These are phyloP conservation scores for Epichloe gansuensis DNA, from an alignment of 2,329 filamentous ascomycete genomes.

Conservation along the genomic window DNA sequence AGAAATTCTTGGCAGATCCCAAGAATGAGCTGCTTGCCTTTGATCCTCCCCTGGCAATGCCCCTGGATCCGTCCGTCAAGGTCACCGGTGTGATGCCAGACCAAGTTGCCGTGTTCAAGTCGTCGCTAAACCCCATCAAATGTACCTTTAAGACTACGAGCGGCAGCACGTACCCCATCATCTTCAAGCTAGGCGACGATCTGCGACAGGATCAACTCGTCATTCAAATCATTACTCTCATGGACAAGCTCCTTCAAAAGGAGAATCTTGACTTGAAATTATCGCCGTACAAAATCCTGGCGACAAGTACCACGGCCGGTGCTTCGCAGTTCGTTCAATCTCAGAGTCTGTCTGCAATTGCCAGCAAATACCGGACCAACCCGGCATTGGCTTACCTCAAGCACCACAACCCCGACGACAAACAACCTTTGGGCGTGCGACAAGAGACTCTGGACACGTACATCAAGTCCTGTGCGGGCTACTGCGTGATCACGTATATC, in stretches of 20 bases:
- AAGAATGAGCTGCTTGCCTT: constrained; percentile 80
- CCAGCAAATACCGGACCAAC: constrained; percentile 65
- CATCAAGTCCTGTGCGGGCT: constrained; percentile 89
- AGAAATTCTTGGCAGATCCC: constrained; percentile 72
- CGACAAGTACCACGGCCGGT: constrained; percentile 78
- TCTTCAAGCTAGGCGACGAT: constrained; percentile 97
- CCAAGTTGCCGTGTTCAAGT: constrained; percentile 89
- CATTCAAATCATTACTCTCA: constrained; percentile 91
- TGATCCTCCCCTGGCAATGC: constrained; percentile 76
- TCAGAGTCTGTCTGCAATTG: constrained; percentile 69
- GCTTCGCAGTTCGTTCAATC: constrained; percentile 91
- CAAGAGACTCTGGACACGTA: constrained; percentile 93
- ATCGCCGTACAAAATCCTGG: constrained; percentile 90
- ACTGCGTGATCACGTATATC: constrained; percentile 97
- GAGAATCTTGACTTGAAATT: constrained; percentile 94
- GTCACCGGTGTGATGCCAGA: constrained; percentile 73
- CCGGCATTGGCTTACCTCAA: constrained; percentile 73
- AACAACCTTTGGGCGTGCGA: constrained; percentile 70
- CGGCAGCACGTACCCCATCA: constrained; percentile 73
- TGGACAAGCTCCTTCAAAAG: constrained; percentile 91
- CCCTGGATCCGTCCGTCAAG: constrained; percentile 72
- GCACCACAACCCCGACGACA: constrained; percentile 78
- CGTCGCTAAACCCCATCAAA: constrained; percentile 80
- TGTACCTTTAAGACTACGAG: constrained; percentile 76
- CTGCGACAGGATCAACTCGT: constrained; percentile 93